Base-by-base conservation (phyloP, 306 rosid species). In the Sesbania bispinosa region DNA sequence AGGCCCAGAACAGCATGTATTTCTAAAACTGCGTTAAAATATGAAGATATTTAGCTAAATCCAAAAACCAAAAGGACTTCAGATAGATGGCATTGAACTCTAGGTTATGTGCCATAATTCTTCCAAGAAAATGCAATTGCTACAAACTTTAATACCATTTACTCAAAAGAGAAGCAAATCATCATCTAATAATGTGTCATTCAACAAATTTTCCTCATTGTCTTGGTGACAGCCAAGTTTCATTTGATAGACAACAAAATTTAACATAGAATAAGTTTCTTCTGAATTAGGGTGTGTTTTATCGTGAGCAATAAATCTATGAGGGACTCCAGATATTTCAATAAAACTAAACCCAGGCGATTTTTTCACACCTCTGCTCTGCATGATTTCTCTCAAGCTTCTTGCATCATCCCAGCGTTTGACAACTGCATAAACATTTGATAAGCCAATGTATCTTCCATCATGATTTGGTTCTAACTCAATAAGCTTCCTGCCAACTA, bases 281-380 rank as follows among this genome's bases (percentile, higher is more conserved):
- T 83, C 85, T 0, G 81, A 85, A 33, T 80, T 55, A 36, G 82
- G 76, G 70, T 88, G 94, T 10, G 81, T 67, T 77, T 88, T 89
- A 82, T 89, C 95, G 14, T 85, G 98, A 38, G 91, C 89, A 69
- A 88, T 85, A 60, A 91, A 88, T 69, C 88, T 85, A 77, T 87
- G 88, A 76, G 62, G 85, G 26, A 67, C 33, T 76, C 92, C 92
- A 73, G 69, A 59, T 74, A 85, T 81, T 78, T 87, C 96, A 76
- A 88, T 82, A 82, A 74, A 70, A 72, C 97, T 91, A 63, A 88
- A 76, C 39, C 96, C 96, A 0, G 92, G 90, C 18, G 76, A 80
- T 55, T 91, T 88, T 79, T 87, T 88, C 80, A 91, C 87, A 60
- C 97, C 97, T 67, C 84, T 88, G 73, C 65, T 84, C 78, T 82